phyloP scores from a whole-genome alignment of 1,139 yeast species.

The Hanseniaspora uvarum region DNA sequence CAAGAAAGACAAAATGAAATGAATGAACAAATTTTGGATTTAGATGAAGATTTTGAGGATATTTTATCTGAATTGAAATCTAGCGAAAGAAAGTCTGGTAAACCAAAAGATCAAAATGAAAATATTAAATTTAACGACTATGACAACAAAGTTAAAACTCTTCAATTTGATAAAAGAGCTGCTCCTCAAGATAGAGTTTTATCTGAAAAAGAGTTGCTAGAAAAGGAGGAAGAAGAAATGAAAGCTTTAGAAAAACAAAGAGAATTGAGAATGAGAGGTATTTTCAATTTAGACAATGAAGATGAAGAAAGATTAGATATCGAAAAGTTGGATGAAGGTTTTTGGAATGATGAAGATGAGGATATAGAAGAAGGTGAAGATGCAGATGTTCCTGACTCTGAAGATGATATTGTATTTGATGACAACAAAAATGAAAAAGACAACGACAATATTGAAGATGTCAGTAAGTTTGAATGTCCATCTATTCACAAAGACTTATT shows the following conservation, averaged over 20 bases:
- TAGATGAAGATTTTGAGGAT: slow-evolving; percentile 70
- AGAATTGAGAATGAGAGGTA: slow-evolving; percentile 75
- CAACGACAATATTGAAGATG: slow-evolving; percentile 15
- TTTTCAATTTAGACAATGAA: slow-evolving; percentile 38
- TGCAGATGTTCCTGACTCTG: slow-evolving; percentile 27
- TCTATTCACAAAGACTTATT: slow-evolving; percentile 44
- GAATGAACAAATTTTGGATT: slow-evolving; percentile 58
- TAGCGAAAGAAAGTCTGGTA: slow-evolving; percentile 21
- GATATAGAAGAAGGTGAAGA: slow-evolving; percentile 34
- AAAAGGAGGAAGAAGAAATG: slow-evolving; percentile 57
- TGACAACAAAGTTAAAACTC: slow-evolving; percentile 66
- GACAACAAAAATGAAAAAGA: slow-evolving; percentile 19
- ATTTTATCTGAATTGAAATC: slow-evolving; percentile 52
- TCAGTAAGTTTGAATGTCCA: slow-evolving; percentile 43
- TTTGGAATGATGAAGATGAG: slow-evolving; percentile 42
- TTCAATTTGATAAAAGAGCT: slow-evolving; percentile 77
- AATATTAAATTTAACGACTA: slow-evolving; percentile 34
- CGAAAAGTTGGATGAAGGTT: slow-evolving; percentile 56
- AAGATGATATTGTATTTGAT: slow-evolving; percentile 29
- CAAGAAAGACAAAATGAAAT: slow-evolving; percentile 66
- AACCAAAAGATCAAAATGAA: slow-evolving; percentile 10
- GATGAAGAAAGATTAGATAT: slow-evolving; percentile 42
- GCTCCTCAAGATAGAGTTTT: slow-evolving; percentile 95
- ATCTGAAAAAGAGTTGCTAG: slow-evolving; percentile 72
- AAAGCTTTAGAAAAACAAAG: slow-evolving; percentile 68